phyloP scores from a whole-genome alignment of 2,329 filamentous ascomycete genomes.

The Arthroderma uncinatum region DNA sequence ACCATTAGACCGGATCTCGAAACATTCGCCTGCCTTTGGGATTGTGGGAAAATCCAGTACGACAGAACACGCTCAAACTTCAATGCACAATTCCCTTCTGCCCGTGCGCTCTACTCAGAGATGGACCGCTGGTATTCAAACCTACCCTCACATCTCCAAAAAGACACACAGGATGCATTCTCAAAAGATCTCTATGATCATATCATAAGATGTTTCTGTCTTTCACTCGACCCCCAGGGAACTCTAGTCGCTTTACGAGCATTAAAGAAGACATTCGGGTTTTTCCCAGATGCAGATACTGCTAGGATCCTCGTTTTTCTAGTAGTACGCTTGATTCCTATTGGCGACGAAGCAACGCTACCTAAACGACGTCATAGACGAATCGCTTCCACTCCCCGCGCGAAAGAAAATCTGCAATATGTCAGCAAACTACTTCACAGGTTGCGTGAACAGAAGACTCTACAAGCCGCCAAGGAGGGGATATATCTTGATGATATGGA shows the following conservation, averaged over 20 bases:
- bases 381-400: constrained; percentile 31
- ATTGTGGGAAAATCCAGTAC: constrained; percentile 39
- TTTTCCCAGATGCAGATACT: constrained; percentile 38
- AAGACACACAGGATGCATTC: constrained; percentile 28
- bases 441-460: constrained; percentile 31
- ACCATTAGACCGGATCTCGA: constrained; percentile 52
- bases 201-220: constrained; percentile 42
- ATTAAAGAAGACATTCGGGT: constrained; percentile 34
- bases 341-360: constrained; percentile 22
- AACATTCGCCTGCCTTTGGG: constrained; percentile 59
- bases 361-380: constrained; percentile 31
- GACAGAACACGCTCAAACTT: constrained; percentile 39
- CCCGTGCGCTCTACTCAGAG: constrained; percentile 37
- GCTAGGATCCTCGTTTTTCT: constrained; percentile 40
- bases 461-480: constrained; percentile 24
- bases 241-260: constrained; percentile 41
- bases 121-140: constrained; percentile 39
- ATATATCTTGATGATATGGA: constrained; percentile 27
- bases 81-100: constrained; percentile 35
- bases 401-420: constrained; percentile 35
- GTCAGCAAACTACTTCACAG: constrained; percentile 36
- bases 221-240: constrained; percentile 39
- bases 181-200: constrained; percentile 42
- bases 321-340: constrained; percentile 34
- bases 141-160: constrained; percentile 23